Base-by-base conservation (phyloP, 2,329 filamentous ascomycete genomes). In the Colletotrichum tropicale region DNA sequence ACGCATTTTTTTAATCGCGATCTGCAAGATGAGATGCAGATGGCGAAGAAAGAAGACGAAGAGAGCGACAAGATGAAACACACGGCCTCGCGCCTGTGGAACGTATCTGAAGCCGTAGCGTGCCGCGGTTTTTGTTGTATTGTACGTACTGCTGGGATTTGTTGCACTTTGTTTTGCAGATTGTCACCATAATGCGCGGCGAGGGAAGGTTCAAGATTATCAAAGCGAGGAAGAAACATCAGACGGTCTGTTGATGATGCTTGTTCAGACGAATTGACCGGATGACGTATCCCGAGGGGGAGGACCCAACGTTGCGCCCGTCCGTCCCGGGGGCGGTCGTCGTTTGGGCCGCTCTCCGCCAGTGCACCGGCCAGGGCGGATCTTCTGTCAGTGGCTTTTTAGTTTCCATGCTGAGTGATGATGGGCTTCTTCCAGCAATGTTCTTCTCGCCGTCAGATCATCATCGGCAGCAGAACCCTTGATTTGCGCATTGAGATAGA, bases 21-120 rank as follows among this genome's bases (percentile, higher is more conserved):
- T 68, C 65, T 36, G 28, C 65, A 58, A n/a, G 38, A n/a, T 43
- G 8, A n/a, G 38, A 52, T 55, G 24, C 38, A 52, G 16, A 66
- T 15, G 48, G 48, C 26, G 28, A 60, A 55, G 28, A 18, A 56
- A 65, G 32, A 66, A 13, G 30, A 64, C 21, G 8, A 43, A 43
- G 38, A 43, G 8, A 43, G 38, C 38, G 38, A 43, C 38, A 43
- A 43, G 38, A 55, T 74, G 66, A 74, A 74, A 74, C 72, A 70
- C 66, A 66, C 68, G 38, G 69, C 62, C 36, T 64, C 69, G 62
- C 68, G 68, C 62, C 36, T 67, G 62, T 67, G 72, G 72, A 72
- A 75, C 56, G 68, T 56, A 62, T 56, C 61, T 67, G 72, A 61
- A 65, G 68, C 55, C 60, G 60, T 66, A 71, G 67, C 67, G 71